These are phyloP conservation scores for Suillus subaureus DNA, from an alignment of 768 basidiomycete genomes.

Conservation along the genomic window DNA sequence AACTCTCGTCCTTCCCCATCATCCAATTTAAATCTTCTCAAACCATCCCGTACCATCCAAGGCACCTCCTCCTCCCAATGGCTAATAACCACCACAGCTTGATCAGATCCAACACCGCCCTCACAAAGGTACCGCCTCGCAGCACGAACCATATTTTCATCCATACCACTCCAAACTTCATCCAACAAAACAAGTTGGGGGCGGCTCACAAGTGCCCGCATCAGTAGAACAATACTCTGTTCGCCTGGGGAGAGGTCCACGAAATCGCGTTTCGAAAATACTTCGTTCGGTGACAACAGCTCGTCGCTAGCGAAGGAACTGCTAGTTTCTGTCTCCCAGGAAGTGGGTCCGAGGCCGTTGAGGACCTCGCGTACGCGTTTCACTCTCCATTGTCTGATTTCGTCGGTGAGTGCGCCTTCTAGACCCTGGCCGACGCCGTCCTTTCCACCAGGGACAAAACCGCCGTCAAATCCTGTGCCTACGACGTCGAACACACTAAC, in stretches of 20 bases:
- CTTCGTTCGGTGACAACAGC: constrained; percentile 27
- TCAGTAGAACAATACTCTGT: constrained; percentile 80
- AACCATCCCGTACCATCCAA: constrained; percentile 62
- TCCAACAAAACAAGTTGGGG: constrained; percentile 83
- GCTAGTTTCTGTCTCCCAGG: constrained; percentile 41
- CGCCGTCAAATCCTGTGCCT: constrained; percentile 88
- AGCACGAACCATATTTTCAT: constrained; percentile 68
- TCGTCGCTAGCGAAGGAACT: background rate
- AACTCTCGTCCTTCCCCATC: constrained; percentile 31
- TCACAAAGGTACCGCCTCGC: constrained; percentile 64
- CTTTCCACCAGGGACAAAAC: constrained; percentile 58
- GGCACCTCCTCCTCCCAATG: constrained; percentile 95
- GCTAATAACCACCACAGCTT: constrained; percentile 84
- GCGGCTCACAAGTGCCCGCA: constrained; percentile 79
- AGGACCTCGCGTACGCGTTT: constrained; percentile 60
- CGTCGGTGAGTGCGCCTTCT: constrained; percentile 37
- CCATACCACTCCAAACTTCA: constrained; percentile 95
- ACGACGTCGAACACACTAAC: constrained; percentile 80
- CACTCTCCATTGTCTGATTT: constrained; percentile 41
- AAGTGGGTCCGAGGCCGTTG: constrained; percentile 57
- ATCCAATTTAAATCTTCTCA: constrained; percentile 42
- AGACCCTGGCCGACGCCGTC: constrained; percentile 49
- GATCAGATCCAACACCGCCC: constrained; percentile 51
- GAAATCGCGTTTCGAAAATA: constrained; percentile 57
- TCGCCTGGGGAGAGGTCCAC: constrained; percentile 68